Base-by-base conservation (phyloP, 192 early-diverging fungal genomes). In the Jimgerdemannia flammicorona region DNA sequence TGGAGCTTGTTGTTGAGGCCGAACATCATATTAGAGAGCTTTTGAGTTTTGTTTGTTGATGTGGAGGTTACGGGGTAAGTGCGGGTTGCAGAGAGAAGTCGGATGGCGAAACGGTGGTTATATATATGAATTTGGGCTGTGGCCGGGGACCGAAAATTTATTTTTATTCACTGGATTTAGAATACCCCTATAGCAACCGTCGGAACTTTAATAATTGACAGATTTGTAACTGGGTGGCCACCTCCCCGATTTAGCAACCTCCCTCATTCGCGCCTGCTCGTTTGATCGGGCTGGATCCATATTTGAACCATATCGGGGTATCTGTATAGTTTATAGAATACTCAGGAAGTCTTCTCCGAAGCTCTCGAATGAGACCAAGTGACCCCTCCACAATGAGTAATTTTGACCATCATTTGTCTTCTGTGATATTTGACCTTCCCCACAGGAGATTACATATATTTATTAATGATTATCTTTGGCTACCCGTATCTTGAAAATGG, bases 1-100 rank as follows among this genome's bases (percentile, higher is more conserved):
- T 73, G 72, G 17, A 73, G 64, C 72, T 73, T 73, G 42, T 64
- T 40, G 64, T 73, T 73, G 14, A 59, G 49, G 49, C 49, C 49
- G 14, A 59, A 59, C 49, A 59, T 59, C 8, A 59, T 59, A 2
- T 29, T 29, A 29, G 49, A 29, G 49, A 59, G 6, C 8, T 59
- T 6, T 59, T 59, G 6, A 2, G 11, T 54, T 54, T 54, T 11
- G 49, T 54, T 54, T 29, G 29, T 6, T 59, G 49, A 59, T 59
- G 49, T 59, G 49, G 49, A 14, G 2, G 29, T 29, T 29, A 29
- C 29, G 1, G 1, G 29, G 29, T 29, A 29, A 29, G 29, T 29
- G 29, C 29, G 29, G 29, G 29, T 29, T 29, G 29, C 29, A 29
- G 29, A n/a, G n/a, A n/a, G n/a, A 1, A 29, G 29, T 29, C 29